Conservation (phyloP, 495 filamentous ascomycete species). For the Usnea hakonensis region DNA sequence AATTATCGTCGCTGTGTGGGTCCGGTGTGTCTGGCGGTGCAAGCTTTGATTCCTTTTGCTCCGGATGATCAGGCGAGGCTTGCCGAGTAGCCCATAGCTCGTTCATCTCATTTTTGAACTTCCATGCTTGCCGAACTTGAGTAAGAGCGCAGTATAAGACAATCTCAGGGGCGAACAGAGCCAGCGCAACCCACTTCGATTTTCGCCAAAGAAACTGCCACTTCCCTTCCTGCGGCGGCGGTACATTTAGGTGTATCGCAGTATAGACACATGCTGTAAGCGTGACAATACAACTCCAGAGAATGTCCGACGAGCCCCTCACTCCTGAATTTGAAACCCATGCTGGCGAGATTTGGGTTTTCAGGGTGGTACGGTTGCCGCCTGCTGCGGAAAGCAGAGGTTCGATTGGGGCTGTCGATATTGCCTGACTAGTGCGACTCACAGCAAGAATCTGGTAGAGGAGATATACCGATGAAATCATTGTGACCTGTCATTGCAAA, state of each 20-base stretch:
- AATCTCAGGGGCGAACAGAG: slow-evolving; percentile 19
- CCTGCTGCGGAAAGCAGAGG: slow-evolving; percentile 2
- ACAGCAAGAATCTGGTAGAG: no score
- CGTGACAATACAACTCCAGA: slow-evolving; percentile 31
- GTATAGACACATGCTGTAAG: slow-evolving; percentile 31
- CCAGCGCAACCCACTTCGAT: slow-evolving; percentile 10
- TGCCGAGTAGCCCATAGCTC: slow-evolving; percentile 2
- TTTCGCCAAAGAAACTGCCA: slow-evolving; percentile 4
- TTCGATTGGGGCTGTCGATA: no score
- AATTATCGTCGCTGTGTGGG: no score
- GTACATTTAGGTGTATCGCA: slow-evolving; percentile 30
- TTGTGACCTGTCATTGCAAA: no score
- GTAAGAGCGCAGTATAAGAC: slow-evolving; percentile 18
- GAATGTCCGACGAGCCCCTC: slow-evolving; percentile 30
- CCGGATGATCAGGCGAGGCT: no score
- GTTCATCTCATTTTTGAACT: slow-evolving; percentile 1
- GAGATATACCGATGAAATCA: no score
- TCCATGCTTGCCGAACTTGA: not conserved
- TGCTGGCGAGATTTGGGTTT: not conserved
- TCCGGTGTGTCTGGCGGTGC: no score
- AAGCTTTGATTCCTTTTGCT: not conserved
- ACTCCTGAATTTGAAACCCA: slow-evolving; percentile 23
- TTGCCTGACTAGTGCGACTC: no score
- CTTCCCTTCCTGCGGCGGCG: slow-evolving; percentile 3
- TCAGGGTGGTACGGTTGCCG: slow-evolving; percentile 4